A percentile compares a stretch with the other conserved stretches of the same genome.
These are phyloP conservation scores for Dianthus caryophyllus DNA, from an alignment of 148 eudicot species.

Conservation along the genomic window DNA sequence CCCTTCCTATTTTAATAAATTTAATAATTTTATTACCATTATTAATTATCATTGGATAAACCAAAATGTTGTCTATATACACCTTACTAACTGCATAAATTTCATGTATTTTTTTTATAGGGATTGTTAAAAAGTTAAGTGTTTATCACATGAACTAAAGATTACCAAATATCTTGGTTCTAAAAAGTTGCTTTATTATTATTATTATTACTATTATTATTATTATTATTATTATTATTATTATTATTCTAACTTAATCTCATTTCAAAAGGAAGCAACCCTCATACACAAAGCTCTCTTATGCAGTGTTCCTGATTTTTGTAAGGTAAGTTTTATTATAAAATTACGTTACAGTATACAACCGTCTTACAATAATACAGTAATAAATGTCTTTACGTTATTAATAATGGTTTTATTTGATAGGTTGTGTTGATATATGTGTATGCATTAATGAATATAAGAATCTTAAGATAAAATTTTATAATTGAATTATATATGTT, in stretches of 20 bases:
- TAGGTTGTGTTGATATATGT: constrained; percentile 20
- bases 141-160: constrained; percentile 18
- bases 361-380: no score
- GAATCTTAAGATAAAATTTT: background rate
- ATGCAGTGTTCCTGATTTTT: constrained; percentile 11
- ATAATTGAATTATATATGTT: background rate
- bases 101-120: constrained; percentile 13
- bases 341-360: no score
- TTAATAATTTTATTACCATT: no score
- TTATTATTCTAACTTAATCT: background rate
- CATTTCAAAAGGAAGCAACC: constrained; percentile 5
- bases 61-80: constrained; percentile 7
- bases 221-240: no score
- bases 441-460: background rate
- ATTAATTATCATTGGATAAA: background rate
- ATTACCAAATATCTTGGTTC: constrained; percentile 12
- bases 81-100: constrained; percentile 7
- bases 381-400: no score
- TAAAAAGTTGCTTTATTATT: background rate
- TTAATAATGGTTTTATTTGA: background rate
- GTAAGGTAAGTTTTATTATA: no score
- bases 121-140: constrained; percentile 17
- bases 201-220: no score
- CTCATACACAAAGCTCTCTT: constrained; percentile 9
- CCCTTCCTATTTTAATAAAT: no score